Conservation (phyloP, 495 filamentous ascomycete genomes). For the Talaromyces borbonicus region DNA sequence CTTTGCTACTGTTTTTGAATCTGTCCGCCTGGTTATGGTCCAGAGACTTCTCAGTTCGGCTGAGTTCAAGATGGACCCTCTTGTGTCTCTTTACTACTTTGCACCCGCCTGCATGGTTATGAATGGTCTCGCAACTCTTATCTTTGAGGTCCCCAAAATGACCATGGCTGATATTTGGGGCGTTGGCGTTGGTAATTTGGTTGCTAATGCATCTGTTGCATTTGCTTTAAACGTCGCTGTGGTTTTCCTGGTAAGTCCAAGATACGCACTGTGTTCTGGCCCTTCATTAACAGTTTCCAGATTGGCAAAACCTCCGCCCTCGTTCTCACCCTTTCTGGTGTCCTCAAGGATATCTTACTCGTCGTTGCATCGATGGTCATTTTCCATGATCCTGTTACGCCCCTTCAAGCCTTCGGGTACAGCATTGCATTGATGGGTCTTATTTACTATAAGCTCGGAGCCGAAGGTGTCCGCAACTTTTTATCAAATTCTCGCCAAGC, state of each 20-base stretch:
- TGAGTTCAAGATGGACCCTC: slow-evolving; percentile 92
- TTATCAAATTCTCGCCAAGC: slow-evolving; percentile 48
- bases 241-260: slow-evolving; percentile 65
- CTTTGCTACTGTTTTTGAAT: slow-evolving; percentile 72
- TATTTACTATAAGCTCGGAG: slow-evolving; percentile 88
- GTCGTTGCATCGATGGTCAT: slow-evolving; percentile 79
- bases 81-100: slow-evolving; percentile 90
- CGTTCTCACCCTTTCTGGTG: slow-evolving; percentile 88
- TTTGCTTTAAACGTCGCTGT: slow-evolving; percentile 83
- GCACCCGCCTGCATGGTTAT: slow-evolving; percentile 78
- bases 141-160: slow-evolving; percentile 63
- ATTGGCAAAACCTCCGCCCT: slow-evolving; percentile 94
- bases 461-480: slow-evolving; percentile 61
- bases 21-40: slow-evolving; percentile 78
- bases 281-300: slow-evolving; percentile 36
- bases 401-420: slow-evolving; percentile 84
- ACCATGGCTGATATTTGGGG: slow-evolving; percentile 56
- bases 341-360: slow-evolving; percentile 91
- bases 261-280: not conserved
- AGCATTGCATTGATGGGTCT: slow-evolving; percentile 77
- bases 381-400: slow-evolving; percentile 69
- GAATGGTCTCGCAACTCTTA: slow-evolving; percentile 63
- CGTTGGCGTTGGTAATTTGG: slow-evolving; percentile 60
- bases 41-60: slow-evolving; percentile 71
- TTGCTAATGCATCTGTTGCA: slow-evolving; percentile 69